Conservation (phyloP, 305 asterid genomes). For the Fraxinus angustifolia region DNA sequence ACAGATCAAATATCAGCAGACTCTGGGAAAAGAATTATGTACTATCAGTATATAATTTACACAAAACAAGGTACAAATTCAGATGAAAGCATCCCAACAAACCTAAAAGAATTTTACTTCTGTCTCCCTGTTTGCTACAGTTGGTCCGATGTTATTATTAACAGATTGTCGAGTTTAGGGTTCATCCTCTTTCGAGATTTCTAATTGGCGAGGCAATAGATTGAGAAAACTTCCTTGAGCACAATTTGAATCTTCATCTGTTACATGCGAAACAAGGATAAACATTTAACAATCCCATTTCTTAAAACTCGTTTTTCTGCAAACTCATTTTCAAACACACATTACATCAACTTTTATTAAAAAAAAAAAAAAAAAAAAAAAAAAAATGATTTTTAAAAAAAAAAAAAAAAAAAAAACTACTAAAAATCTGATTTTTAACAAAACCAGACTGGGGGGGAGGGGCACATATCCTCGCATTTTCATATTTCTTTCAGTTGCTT, state of each 20-base stretch:
- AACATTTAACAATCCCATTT: constrained; percentile 2
- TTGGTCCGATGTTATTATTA: constrained; percentile 28
- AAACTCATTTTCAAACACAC: background rate
- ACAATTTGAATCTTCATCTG: constrained; percentile 73
- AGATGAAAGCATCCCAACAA: constrained; percentile 28
- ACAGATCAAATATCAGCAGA: constrained; percentile 37
- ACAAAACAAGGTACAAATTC: constrained; percentile 30
- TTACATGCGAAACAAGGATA: constrained; percentile 18
- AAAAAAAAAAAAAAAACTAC: background rate
- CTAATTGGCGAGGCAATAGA: constrained; percentile 59
- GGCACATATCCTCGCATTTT: background rate
- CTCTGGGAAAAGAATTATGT: constrained; percentile 33
- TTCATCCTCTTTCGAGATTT: constrained; percentile 45
- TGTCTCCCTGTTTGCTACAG: constrained; percentile 28
- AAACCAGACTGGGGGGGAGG: background rate
- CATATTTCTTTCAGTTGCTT: background rate
- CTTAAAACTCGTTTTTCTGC: background rate
- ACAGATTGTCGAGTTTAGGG: constrained; percentile 37
- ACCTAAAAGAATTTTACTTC: constrained; percentile 23
- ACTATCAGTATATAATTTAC: constrained; percentile 56
- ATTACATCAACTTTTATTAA: background rate
- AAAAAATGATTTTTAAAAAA: too few relatives aligned
- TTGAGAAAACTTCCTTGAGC: constrained; percentile 75
- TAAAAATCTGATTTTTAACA: background rate
- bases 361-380: too few relatives aligned